Evolutionary conservation across 2,329 filamentous ascomycete genomes (phyloP), one percentile per base, ranked within the genome.

Genomic region (Penicillium sp.): DNA sequence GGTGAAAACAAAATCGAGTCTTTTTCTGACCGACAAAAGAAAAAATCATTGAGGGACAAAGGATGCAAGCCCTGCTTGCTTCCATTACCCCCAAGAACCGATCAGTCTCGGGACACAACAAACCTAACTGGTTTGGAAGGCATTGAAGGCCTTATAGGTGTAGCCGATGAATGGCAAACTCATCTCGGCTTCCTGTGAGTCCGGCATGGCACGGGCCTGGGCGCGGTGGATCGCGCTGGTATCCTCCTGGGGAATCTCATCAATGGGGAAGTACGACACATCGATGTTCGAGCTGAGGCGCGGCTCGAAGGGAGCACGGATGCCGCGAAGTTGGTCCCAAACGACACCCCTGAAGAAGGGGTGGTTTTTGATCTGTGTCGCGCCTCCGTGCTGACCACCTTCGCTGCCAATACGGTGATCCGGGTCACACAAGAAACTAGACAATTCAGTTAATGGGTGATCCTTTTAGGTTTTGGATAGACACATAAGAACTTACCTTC

Each of bases 261-360:
- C 93, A 45, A 89, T 96, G 9, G 93, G 93, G 82, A 98, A 98
- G 77, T 98, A 97, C 41, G 90, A 91, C 19, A 93, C 95, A 67
- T 98, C 93, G 62, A 95, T 86, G 69, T 93, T 93, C 55, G 88
- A 95, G 53, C 87, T 86, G 57, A 98, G 77, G 64, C 89, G 88
- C 3, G 93, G 93, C 74, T 97, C 91, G 67, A 98, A 98, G 0
- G 93, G 93, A 51, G 93, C 93, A 33, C 90, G 85, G 64, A 98
- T 97, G 53, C 85, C 84, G 57, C 93, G 88, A 58, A 98, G 78
- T 61, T 86, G 87, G 58, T 96, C 88, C 77, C 95, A 98, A 59
- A 95, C 86, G 26, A 98, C 93, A 46, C 93, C 93, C 31, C 87
- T 85, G 85, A 98, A 98, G 79, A 97, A 98, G 15, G 87, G 79